Evolutionary conservation across 371 early-diverging fungal genomes (phyloP).

Genomic region (Syncephalis plumigaleata): DNA sequence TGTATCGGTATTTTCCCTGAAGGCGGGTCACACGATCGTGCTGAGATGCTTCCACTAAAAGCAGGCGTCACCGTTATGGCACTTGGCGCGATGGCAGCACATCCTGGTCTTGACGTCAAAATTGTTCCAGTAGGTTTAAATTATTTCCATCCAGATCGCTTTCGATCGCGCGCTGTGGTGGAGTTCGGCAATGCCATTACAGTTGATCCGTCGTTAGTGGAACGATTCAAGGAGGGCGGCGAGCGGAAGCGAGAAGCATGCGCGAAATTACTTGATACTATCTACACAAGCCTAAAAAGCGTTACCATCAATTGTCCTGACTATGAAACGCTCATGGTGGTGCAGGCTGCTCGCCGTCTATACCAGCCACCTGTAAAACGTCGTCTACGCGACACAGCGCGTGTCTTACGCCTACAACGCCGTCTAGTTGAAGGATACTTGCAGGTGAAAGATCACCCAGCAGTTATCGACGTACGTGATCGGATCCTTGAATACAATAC

Average conservation of each 20-base stretch:
- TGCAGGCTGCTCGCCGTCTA: slow-evolving; percentile 88
- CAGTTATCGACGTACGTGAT: slow-evolving; percentile 48
- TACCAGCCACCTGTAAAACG: slow-evolving; percentile 68
- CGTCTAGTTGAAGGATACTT: slow-evolving; percentile 81
- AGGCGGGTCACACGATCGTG: slow-evolving; percentile 92
- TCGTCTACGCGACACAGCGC: slow-evolving; percentile 51
- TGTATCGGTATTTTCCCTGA: slow-evolving; percentile 96
- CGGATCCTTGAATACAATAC: slow-evolving; percentile 76
- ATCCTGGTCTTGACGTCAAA: slow-evolving; percentile 74
- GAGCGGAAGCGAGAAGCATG: slow-evolving; percentile 62
- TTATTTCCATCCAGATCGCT: slow-evolving; percentile 92
- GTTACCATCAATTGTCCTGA: slow-evolving; percentile 90
- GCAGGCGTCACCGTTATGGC: slow-evolving; percentile 87
- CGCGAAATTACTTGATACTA: slow-evolving; percentile 48
- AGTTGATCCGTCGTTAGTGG: slow-evolving; percentile 53
- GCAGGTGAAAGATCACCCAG: slow-evolving; percentile 60
- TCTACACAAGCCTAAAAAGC: slow-evolving; percentile 56
- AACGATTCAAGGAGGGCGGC: slow-evolving; percentile 67
- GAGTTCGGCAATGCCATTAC: slow-evolving; percentile 85
- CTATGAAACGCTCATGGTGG: slow-evolving; percentile 78
- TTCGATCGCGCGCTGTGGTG: slow-evolving; percentile 89
- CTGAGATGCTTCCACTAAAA: slow-evolving; percentile 69
- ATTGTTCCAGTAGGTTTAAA: slow-evolving; percentile 86
- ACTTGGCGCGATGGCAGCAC: slow-evolving; percentile 78
- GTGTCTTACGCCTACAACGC: slow-evolving; percentile 78